Base-by-base conservation (phyloP, 352 stramenopile genomes). In the Phytophthora pini region DNA sequence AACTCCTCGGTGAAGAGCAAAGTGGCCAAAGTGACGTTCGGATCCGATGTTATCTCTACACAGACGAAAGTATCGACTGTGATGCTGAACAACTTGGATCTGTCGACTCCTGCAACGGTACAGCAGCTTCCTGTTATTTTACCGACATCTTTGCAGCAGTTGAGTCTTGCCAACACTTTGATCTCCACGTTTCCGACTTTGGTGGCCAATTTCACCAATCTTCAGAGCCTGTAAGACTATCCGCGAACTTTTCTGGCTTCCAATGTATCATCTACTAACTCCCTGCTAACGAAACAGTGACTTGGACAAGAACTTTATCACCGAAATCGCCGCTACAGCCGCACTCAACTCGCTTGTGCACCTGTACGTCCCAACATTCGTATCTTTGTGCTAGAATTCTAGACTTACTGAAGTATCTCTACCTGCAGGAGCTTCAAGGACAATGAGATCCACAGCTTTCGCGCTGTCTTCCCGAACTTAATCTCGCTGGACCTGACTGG, bases 401-500 rank as follows among this genome's bases (percentile, higher is more conserved):
- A 12, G 15, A 60, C 31, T 59, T 49, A 46, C 27, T n/a, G 50
- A 2, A 15, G 2, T 57, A 4, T 48, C 1, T 27, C 46, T 29
- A 27, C 41, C 17, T 56, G 9, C 47, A 74, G 67, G 46, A 87
- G 74, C 22, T 74, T 90, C 27, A 79, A 70, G 9, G 61, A 80
- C 43, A 92, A 92, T 61, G 72, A 78, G 17, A 72, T 89, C 46
- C 70, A 54, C 31, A 55, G 55, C 9, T 92, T 80, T 61, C 78
- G 72, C 5, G 68, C 72, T 51, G 85, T 90, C 13, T 90, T 84
- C 65, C 74, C 79, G 0, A 74, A 76, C 39, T 63, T 92, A 26
- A 74, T 52, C 8, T 83, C 72, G 17, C 65, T 92, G 69, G 77
- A 90, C 50, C 38, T 92, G 27, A 78, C 67, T 8, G 36, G 57